phyloP scores from a whole-genome alignment of 2,329 filamentous ascomycete species.

The Cadophora sp. region DNA sequence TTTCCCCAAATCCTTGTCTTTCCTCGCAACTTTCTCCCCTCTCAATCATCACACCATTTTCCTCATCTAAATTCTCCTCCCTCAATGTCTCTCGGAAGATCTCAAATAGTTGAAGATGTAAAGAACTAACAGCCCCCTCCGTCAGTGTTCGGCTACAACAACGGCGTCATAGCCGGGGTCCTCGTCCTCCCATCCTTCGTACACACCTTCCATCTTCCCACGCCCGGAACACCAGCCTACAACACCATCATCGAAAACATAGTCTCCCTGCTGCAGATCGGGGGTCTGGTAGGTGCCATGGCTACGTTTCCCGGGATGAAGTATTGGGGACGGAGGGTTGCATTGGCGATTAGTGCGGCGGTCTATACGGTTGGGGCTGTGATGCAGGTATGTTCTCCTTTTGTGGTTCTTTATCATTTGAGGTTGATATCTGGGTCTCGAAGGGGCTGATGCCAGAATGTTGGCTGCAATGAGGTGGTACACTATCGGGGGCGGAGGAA shows the following conservation, averaged over 20 bases:
- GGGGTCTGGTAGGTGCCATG: slow-evolving; percentile 37
- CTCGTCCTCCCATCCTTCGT: slow-evolving; percentile 38
- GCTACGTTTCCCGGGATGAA: slow-evolving; percentile 34
- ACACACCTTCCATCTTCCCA: slow-evolving; percentile 35
- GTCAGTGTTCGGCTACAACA: slow-evolving; percentile 40
- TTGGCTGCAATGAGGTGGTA: neutral
- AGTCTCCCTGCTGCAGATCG: slow-evolving; percentile 40
- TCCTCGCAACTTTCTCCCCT: neutral
- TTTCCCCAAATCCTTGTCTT: neutral
- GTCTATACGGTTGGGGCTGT: slow-evolving; percentile 31
- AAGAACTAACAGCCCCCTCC: neutral
- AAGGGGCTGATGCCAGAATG: neutral
- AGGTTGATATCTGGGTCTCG: too few relatives aligned
- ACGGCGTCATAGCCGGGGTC: slow-evolving; percentile 37
- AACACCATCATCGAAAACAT: slow-evolving; percentile 37
- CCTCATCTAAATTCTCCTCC: neutral
- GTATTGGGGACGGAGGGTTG: slow-evolving; percentile 29
- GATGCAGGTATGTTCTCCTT: slow-evolving; percentile 30
- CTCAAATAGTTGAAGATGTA: too few relatives aligned
- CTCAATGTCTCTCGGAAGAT: neutral
- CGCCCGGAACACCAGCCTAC: slow-evolving; percentile 32
- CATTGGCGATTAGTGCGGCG: slow-evolving; percentile 22
- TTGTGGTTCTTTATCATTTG: neutral
- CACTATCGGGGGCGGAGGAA: neutral
- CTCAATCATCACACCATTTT: neutral